Evolutionary conservation across 225 moss, liverwort and hornwort species (phyloP), one percentile per base, ranked within the genome.

Genomic region (Polytrichum formosum): DNA sequence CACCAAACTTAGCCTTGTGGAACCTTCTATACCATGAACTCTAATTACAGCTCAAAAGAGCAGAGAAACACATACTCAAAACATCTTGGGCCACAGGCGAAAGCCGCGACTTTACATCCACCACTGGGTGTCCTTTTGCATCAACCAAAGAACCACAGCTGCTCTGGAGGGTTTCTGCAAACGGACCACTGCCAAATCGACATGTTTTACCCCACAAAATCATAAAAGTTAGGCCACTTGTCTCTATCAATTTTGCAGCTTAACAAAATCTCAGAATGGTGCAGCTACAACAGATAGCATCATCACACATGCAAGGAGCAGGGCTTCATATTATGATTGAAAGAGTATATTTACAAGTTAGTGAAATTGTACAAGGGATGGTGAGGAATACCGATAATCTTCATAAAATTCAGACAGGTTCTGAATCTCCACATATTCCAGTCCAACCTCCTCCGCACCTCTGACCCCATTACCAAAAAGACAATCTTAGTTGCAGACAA

Each of bases 361-460:
- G 46, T 46, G 13, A 46, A 46, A 22, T 7, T 61, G 22, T 61
- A 4, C n/a, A 26, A 61, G 21, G 21, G 26, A 7, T 5, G 1
- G 23, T 58, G 58, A 58, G 58, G 65, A 30, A 20, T 82, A 92
- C 90, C 90, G 82, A 65, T 92, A 89, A 70, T 95, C 96, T 68
- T 97, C 96, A 60, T 97, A 97, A 68, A 97, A 97, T 56, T 97
- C 96, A 26, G 78, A 79, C 53, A 92, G 77, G 67, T 97, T 97
- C 77, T 92, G 93, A 9, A 97, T 92, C 85, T 97, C 93, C 67
- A 97, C 89, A 66, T 74, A 93, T 77, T 97, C 93, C 66, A 97
- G 79, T 73, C 90, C 92, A 35, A 92, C 80, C 74, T 93, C 93
- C 76, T 87, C 83, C 22, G 96, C 92, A 65, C 88, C 78, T 63